Percentiles rank a stretch among this genome's conserved stretches.
These are phyloP conservation scores for Candida neerlandica DNA, from an alignment of 1,139 yeast species.

Conservation along the genomic window DNA sequence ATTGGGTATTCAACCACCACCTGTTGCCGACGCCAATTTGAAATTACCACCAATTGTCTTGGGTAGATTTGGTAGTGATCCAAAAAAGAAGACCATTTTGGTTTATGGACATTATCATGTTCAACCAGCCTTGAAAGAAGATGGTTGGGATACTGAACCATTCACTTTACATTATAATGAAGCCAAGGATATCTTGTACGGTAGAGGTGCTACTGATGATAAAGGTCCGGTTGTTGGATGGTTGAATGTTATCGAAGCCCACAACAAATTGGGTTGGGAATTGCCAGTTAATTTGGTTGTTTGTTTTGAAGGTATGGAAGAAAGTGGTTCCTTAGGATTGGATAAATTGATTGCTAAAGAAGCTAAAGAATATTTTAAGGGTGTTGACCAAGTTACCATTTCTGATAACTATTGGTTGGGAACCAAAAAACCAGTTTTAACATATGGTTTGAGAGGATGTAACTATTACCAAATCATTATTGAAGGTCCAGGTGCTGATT, in stretches of 20 bases:
- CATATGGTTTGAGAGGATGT: slow-evolving; percentile 97
- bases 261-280: slow-evolving; percentile 78
- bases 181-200: slow-evolving; percentile 68
- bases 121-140: slow-evolving; percentile 90
- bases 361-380: slow-evolving; percentile 76
- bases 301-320: slow-evolving; percentile 99
- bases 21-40: slow-evolving; percentile 62
- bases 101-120: slow-evolving; percentile 98
- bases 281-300: slow-evolving; percentile 90
- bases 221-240: slow-evolving; percentile 98
- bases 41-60: slow-evolving; percentile 91
- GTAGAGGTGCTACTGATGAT: slow-evolving; percentile 96
- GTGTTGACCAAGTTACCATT: slow-evolving; percentile 92
- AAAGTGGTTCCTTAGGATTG: slow-evolving; percentile 91
- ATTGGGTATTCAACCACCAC: slow-evolving; percentile 88
- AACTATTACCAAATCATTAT: slow-evolving; percentile 84
- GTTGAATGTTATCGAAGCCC: slow-evolving; percentile 93
- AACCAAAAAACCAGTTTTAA: slow-evolving; percentile 91
- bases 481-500: slow-evolving; percentile 93
- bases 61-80: slow-evolving; percentile 82
- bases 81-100: slow-evolving; percentile 79
- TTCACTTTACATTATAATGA: slow-evolving; percentile 64
- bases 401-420: slow-evolving; percentile 99
- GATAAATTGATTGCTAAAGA: slow-evolving; percentile 81
- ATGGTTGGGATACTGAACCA: slow-evolving; percentile 96